phyloP scores from a whole-genome alignment of 345 rosid genomes.

The Eutrema heterophyllum region DNA sequence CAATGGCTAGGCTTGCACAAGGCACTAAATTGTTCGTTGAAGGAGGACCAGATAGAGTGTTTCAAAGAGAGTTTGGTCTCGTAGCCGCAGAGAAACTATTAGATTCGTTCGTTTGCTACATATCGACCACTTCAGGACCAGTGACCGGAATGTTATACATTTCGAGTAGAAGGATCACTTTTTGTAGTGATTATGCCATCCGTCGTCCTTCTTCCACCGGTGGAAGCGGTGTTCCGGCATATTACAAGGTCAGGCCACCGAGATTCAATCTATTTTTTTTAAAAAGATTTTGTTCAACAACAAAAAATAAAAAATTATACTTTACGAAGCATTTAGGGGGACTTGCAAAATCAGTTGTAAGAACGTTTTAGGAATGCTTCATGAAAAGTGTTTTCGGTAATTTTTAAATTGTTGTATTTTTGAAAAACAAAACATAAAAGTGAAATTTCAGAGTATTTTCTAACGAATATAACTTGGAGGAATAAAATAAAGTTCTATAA shows the following conservation, averaged over 20 bases:
- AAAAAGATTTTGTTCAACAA: too few relatives aligned
- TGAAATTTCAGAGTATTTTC: too few relatives aligned
- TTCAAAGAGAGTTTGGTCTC: constrained; percentile 53
- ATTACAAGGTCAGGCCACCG: constrained; percentile 54
- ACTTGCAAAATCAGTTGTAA: too few relatives aligned
- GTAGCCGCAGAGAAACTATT: constrained; percentile 57
- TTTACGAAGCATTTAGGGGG: too few relatives aligned
- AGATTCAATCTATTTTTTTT: background rate
- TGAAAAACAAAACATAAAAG: too few relatives aligned
- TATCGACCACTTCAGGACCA: constrained; percentile 72
- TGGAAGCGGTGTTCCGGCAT: constrained; percentile 35
- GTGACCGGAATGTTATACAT: constrained; percentile 69
- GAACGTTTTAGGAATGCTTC: too few relatives aligned
- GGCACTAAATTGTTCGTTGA: constrained; percentile 68
- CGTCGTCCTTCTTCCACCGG: constrained; percentile 36
- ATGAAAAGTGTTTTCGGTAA: too few relatives aligned
- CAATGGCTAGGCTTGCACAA: constrained; percentile 74
- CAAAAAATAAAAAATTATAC: too few relatives aligned
- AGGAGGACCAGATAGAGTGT: constrained; percentile 75
- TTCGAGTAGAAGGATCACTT: constrained; percentile 54
- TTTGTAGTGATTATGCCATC: constrained; percentile 66
- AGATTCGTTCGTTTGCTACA: constrained; percentile 65
- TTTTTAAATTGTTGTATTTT: too few relatives aligned
- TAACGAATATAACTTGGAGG: too few relatives aligned
- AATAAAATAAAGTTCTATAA: too few relatives aligned